These are phyloP conservation scores for Boehmeria nivea DNA, from an alignment of 306 rosid genomes.

Conservation along the genomic window DNA sequence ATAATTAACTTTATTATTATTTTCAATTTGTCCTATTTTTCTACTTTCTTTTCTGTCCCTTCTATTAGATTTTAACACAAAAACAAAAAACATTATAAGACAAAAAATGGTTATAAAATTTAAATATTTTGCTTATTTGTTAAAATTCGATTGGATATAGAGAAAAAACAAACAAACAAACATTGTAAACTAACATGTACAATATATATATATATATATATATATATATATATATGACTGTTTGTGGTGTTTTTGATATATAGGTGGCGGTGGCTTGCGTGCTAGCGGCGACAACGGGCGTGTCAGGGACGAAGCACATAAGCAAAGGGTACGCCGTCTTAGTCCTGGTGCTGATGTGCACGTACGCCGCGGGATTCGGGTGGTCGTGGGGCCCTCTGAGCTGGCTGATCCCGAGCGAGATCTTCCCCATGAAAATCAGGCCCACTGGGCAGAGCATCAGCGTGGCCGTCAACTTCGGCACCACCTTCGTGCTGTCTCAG, in stretches of 20 bases:
- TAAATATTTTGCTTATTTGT: not conserved
- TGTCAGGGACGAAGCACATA: slow-evolving; percentile 34
- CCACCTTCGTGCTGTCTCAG: slow-evolving; percentile 44
- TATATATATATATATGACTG: not conserved
- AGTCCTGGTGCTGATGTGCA: slow-evolving; percentile 46
- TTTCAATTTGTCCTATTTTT: no score
- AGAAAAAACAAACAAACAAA: no score
- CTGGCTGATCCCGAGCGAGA: slow-evolving; percentile 75
- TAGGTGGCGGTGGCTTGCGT: slow-evolving; percentile 44
- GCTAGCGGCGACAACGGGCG: slow-evolving; percentile 40
- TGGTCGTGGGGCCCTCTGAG: slow-evolving; percentile 80
- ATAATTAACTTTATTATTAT: no score
- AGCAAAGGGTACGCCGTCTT: slow-evolving; percentile 38
- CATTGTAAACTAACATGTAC: no score
- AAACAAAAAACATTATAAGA: no score
- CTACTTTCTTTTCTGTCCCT: no score
- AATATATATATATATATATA: no score
- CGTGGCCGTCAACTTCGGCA: slow-evolving; percentile 38
- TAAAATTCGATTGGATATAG: no score
- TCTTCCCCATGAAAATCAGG: slow-evolving; percentile 58
- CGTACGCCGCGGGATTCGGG: slow-evolving; percentile 63
- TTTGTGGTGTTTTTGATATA: not conserved
- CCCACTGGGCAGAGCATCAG: slow-evolving; percentile 61
- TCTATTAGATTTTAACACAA: no score
- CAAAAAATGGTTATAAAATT: no score